phyloP scores from a whole-genome alignment of 208 protist species.

The Trichomonas gallinae region DNA sequence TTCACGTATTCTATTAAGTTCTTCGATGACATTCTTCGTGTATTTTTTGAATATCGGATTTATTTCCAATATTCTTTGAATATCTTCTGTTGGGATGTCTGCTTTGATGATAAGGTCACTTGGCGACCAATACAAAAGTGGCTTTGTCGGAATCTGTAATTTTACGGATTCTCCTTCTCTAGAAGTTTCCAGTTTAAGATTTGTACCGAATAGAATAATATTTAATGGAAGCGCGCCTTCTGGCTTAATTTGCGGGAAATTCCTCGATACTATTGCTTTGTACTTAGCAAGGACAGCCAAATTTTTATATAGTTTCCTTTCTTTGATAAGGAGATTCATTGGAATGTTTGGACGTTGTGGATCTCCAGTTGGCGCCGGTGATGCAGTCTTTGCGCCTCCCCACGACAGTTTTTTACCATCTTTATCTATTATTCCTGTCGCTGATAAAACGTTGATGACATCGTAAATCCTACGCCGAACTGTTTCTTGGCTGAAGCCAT shows the following conservation, averaged over 20 bases:
- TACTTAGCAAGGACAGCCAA: background rate
- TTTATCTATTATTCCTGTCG: background rate
- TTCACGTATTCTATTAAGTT: background rate
- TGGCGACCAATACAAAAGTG: background rate
- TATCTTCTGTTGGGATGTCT: background rate
- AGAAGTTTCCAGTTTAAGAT: background rate
- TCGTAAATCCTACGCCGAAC: background rate
- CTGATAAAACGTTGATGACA: constrained; percentile 16
- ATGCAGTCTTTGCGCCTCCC: background rate
- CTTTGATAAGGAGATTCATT: background rate
- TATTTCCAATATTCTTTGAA: background rate
- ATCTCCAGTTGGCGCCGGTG: no score
- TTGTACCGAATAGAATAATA: background rate
- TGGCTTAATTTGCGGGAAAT: background rate
- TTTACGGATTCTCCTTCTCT: background rate
- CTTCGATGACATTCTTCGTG: background rate
- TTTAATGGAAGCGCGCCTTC: background rate
- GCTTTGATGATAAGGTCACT: background rate
- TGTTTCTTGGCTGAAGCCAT: background rate
- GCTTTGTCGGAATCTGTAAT: background rate
- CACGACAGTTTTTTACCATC: background rate
- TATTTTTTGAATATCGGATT: background rate
- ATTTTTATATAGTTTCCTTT: background rate
- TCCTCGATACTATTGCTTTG: background rate
- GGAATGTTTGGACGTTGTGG: background rate